Evolutionary conservation across 1,284 basidiomycete genomes (phyloP).

Genomic region (Xanthoconium separans): DNA sequence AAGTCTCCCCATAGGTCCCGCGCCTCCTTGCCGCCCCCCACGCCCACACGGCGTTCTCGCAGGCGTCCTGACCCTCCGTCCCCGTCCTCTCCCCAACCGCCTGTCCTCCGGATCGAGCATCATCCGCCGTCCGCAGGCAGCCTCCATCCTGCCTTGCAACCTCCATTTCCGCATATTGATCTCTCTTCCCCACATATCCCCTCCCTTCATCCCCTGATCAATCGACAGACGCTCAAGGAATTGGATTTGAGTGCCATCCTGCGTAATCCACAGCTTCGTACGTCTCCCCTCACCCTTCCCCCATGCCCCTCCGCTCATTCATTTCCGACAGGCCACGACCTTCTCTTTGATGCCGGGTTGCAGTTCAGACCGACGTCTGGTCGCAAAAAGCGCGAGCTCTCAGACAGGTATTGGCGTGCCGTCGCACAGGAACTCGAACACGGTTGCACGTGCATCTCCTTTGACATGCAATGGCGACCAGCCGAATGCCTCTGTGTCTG

Average conservation of each 20-base stretch:
- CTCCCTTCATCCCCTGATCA: slow-evolving; percentile 74
- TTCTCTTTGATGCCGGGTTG: slow-evolving; percentile 80
- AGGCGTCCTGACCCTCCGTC: slow-evolving; percentile 20
- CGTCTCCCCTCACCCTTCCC: slow-evolving; percentile 35
- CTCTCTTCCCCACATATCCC: slow-evolving; percentile 62
- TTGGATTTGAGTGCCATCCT: slow-evolving; percentile 85
- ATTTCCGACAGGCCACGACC: slow-evolving; percentile 70
- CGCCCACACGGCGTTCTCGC: slow-evolving; percentile 28
- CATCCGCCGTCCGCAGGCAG: slow-evolving; percentile 15
- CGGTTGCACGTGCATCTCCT: slow-evolving; percentile 84
- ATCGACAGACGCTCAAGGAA: slow-evolving; percentile 79
- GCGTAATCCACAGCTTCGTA: slow-evolving; percentile 86
- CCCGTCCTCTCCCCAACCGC: slow-evolving; percentile 14
- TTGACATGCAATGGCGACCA: slow-evolving; percentile 57
- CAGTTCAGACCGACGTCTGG: slow-evolving; percentile 73
- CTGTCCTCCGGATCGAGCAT: slow-evolving; percentile 28
- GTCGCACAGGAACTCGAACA: slow-evolving; percentile 75
- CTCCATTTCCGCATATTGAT: slow-evolving; percentile 45
- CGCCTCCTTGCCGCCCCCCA: slow-evolving; percentile 16
- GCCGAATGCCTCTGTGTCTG: slow-evolving; percentile 63
- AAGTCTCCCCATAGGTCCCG: slow-evolving; percentile 19
- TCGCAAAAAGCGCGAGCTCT: slow-evolving; percentile 70
- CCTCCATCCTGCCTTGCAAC: slow-evolving; percentile 14
- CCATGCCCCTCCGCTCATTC: slow-evolving; percentile 14
- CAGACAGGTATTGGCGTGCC: slow-evolving; percentile 85